Conservation (phyloP, 2,329 filamentous ascomycete genomes). For the Pezicula rhizophila region DNA sequence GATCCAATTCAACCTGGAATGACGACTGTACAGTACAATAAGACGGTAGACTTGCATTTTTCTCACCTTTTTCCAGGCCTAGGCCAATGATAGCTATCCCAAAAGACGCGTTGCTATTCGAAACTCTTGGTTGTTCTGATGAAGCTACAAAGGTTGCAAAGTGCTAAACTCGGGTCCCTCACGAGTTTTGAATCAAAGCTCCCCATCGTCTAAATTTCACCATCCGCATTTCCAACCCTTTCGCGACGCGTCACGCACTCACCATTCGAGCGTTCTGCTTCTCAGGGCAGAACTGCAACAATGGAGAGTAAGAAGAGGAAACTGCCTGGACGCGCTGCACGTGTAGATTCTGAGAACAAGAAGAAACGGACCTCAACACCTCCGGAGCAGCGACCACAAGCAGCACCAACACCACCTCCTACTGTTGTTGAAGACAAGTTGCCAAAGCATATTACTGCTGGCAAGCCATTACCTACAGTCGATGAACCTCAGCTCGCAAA, state of each 20-base stretch:
- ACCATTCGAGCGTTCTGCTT: slow-evolving; percentile 5
- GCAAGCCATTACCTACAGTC: slow-evolving; percentile 66
- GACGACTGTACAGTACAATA: no score
- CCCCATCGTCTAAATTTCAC: slow-evolving; percentile 9
- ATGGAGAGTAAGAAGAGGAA: slow-evolving; percentile 63
- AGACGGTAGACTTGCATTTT: no score
- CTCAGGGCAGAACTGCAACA: slow-evolving; percentile 7
- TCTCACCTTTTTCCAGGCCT: no score
- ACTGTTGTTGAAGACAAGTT: slow-evolving; percentile 37
- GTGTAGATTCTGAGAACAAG: slow-evolving; percentile 54
- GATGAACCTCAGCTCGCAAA: slow-evolving; percentile 59
- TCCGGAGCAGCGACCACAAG: slow-evolving; percentile 43
- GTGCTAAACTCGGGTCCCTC: slow-evolving; percentile 4
- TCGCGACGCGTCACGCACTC: slow-evolving; percentile 19
- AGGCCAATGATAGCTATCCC: no score
- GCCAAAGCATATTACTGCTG: slow-evolving; percentile 57
- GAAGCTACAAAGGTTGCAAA: slow-evolving; percentile 8
- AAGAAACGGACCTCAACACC: slow-evolving; percentile 49
- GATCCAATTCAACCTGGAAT: no score
- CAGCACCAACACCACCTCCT: slow-evolving; percentile 35
- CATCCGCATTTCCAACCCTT: slow-evolving; percentile 5
- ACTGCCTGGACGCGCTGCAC: slow-evolving; percentile 55
- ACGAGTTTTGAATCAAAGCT: slow-evolving; percentile 10
- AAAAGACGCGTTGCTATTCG: slow-evolving; percentile 1
- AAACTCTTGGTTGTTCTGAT: slow-evolving; percentile 5